These are phyloP conservation scores for Vararia minispora DNA, from an alignment of 768 basidiomycete species.

Conservation along the genomic window DNA sequence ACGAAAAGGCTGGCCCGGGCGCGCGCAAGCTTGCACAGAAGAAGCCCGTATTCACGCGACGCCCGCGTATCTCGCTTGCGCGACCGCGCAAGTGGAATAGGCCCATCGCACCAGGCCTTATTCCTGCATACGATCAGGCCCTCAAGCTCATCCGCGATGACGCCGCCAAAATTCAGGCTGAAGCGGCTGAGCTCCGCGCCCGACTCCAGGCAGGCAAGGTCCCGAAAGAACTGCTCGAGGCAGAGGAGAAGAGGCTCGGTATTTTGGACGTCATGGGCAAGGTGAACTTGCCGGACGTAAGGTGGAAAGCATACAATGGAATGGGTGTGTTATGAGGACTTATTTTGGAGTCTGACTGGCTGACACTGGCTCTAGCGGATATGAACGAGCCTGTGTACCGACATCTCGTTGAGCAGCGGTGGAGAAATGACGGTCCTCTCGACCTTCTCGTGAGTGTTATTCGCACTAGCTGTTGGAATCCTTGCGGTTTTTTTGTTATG, in stretches of 20 bases:
- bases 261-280: conserved; percentile 72
- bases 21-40: no score
- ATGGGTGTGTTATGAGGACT: conserved; percentile 41
- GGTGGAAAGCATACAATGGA: conserved; percentile 74
- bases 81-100: conserved; percentile 52
- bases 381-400: conserved; percentile 61
- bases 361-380: conserved; percentile 33
- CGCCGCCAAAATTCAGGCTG: conserved; percentile 34
- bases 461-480: no score
- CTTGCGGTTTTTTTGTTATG: no score
- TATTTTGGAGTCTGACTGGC: neutral
- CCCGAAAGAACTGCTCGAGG: conserved; percentile 13
- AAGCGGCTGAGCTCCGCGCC: conserved; percentile 29
- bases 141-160: conserved; percentile 59
- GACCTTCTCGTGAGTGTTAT: conserved; percentile 59
- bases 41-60: conserved; percentile 20
- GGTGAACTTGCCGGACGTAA: conserved; percentile 71
- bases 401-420: conserved; percentile 73
- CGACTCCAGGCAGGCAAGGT: conserved; percentile 12
- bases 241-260: conserved; percentile 29
- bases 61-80: conserved; percentile 41
- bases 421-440: conserved; percentile 75
- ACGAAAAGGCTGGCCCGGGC: no score
- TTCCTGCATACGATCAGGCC: conserved; percentile 82
- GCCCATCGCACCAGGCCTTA: conserved; percentile 47